A percentile compares a stretch with the other conserved stretches of the same genome.
phyloP scores from a whole-genome alignment of 164 flowering plant genomes.

The Kingdonia uniflora region DNA sequence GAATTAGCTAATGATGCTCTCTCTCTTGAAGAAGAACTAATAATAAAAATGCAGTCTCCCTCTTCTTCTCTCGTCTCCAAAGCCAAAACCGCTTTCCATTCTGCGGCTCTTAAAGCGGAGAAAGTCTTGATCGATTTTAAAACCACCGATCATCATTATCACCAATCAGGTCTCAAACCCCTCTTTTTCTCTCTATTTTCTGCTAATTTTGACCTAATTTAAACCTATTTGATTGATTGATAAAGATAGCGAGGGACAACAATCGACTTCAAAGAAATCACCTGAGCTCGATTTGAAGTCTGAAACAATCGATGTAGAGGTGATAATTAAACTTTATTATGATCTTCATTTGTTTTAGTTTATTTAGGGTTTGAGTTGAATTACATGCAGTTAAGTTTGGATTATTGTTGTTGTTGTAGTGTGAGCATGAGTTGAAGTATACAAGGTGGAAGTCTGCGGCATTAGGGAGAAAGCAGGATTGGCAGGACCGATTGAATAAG shows the following conservation, averaged over 20 bases:
- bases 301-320: too few species aligned
- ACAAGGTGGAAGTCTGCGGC: conserved; percentile 39
- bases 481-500: conserved; percentile 66
- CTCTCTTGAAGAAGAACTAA: neutral
- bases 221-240: too few species aligned
- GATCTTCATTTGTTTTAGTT: too few species aligned
- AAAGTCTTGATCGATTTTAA: conserved; percentile 64
- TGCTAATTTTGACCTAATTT: neutral
- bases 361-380: too few species aligned
- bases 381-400: too few species aligned
- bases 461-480: conserved; percentile 52
- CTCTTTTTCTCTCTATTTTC: neutral
- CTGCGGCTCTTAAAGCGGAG: conserved; percentile 94
- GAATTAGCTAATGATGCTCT: too few species aligned
- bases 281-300: too few species aligned
- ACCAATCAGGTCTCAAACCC: conserved; percentile 7
- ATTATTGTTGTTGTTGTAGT: neutral
- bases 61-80: conserved; percentile 65
- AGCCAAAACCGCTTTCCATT: conserved; percentile 84
- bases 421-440: conserved; percentile 27
- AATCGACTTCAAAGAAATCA: too few species aligned
- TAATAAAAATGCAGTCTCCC: conserved; percentile 16
- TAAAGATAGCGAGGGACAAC: too few species aligned
- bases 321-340: too few species aligned
- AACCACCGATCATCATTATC: conserved; percentile 29